Base-by-base conservation (phyloP, 1,139 yeast genomes). In the Saccharomyces hybrid region DNA sequence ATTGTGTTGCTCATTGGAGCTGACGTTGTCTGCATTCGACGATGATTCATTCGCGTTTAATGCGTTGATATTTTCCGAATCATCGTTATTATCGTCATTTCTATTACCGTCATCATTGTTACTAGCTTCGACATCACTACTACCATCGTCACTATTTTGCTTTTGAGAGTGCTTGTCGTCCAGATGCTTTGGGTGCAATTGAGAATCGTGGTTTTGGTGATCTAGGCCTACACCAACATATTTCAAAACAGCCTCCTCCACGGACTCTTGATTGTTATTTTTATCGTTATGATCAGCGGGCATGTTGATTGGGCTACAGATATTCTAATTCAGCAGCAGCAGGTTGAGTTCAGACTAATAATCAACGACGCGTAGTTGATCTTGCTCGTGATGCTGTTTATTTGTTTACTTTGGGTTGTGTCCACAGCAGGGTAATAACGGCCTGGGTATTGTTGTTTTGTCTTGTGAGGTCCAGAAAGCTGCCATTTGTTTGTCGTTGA, bases 211-310 rank as follows among this genome's bases (percentile, higher is more conserved):
- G 44, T 38, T 38, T 19, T 38, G 44, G 44, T 38, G 44, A 38
- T 38, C 44, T 38, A 38, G 24, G 11, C 44, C 44, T 38, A 38
- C 44, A 2, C 86, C 87, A 8, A 85, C 91, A 61, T 80, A 80
- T 56, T 81, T 78, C 81, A 85, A 76, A 38, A 85, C 88, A 0
- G 89, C 91, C n/a, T 86, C 90, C 62, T 68, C 71, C 1, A 68
- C 70, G 12, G 70, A 66, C 54, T 66, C 69, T 51, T 62, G 64
- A 50, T 54, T 56, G 46, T 56, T 34, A 32, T 55, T 57, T 14
- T 32, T 34, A 29, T 52, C 60, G 16, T 54, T 58, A 38, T 57
- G 55, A 28, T 51, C 57, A 29, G 55, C 34, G 31, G 49, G 48
- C 32, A 26, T 28, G 16, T 47, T 14, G 48, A 47, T 26, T 47